Percentiles rank a stretch among this genome's conserved stretches.
phyloP scores from a whole-genome alignment of 768 basidiomycete species.

The Lactarius hengduanensis region DNA sequence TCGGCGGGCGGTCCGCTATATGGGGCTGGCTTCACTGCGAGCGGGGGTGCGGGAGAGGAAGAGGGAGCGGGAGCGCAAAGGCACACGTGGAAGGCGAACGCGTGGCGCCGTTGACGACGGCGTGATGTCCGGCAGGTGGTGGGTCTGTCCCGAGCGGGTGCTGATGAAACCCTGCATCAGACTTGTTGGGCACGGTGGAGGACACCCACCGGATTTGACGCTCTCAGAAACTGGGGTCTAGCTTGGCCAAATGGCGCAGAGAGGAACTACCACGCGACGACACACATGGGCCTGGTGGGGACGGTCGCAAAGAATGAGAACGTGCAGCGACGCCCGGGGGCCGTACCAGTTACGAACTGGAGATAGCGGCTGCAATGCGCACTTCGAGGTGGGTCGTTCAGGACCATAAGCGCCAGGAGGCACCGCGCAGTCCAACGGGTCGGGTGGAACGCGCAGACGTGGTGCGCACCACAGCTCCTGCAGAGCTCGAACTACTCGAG shows the following conservation, averaged over 20 bases:
- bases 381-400: slow-evolving; percentile 7
- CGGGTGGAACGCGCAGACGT: background rate
- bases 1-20: background rate
- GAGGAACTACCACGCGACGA: background rate
- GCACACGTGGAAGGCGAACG: too few species aligned
- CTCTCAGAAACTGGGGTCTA: too few species aligned
- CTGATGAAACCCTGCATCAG: too few species aligned
- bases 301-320: slow-evolving; percentile 1
- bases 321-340: background rate
- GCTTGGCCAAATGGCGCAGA: background rate
- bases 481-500: too few species aligned
- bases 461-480: too few species aligned
- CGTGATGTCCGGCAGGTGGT: too few species aligned
- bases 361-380: background rate
- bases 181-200: too few species aligned
- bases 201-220: too few species aligned
- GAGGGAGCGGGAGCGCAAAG: too few species aligned
- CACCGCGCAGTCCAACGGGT: background rate
- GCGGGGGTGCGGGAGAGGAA: too few species aligned
- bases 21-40: background rate
- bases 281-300: background rate
- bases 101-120: too few species aligned
- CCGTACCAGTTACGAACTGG: background rate
- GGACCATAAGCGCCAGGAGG: background rate
- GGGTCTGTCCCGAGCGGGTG: too few species aligned